Base-by-base conservation (phyloP, 106 monocot genomes). In the Platanthera guangdongensis region DNA sequence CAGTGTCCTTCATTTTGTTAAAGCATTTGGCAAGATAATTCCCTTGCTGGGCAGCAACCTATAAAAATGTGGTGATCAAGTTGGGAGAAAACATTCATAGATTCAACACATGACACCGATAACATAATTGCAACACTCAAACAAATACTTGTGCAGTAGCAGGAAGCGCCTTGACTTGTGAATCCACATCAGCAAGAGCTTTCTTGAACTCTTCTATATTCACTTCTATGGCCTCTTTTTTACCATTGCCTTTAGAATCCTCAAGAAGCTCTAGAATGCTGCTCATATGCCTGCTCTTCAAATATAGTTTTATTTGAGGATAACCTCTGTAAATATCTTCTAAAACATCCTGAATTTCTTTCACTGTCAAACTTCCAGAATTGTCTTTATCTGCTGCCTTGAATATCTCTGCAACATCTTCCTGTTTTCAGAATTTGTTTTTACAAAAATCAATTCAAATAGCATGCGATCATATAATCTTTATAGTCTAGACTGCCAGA, bases 21-120 rank as follows among this genome's bases (percentile, higher is more conserved):
- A 89, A 89, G 48, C 88, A 89, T 63, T 73, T 71, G 19, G 88
- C 88, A 75, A 89, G 85, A 81, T 89, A 89, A 68, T 69, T 57
- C 28, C 88, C 88, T 85, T 89, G 88, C 79, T 89, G 88, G 28
- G 85, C 79, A 76, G 88, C 88, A 77, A 89, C 88, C 88, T 89
- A 50, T 25, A 50, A 57, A 74, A 16, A 77, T 8, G 19, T n/a
- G 8, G 8, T 12, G 18, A 50, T 16, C 47, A 51, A 50, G 22
- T 19, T 50, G 15, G 50, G 39, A 39, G 39, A 39, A 51, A 70
- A 70, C 47, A 46, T 7, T 70, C 46, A 47, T 11, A 15, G 15
- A 46, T 70, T 70, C 16, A 47, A 15, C 16, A 70, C 39, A 39
- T 39, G 32, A 70, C 4, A 70, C 5, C 14, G 16, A 15, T 70